Evolutionary conservation across 2,329 filamentous ascomycete genomes (phyloP).

Genomic region (Cryphonectria radicalis): DNA sequence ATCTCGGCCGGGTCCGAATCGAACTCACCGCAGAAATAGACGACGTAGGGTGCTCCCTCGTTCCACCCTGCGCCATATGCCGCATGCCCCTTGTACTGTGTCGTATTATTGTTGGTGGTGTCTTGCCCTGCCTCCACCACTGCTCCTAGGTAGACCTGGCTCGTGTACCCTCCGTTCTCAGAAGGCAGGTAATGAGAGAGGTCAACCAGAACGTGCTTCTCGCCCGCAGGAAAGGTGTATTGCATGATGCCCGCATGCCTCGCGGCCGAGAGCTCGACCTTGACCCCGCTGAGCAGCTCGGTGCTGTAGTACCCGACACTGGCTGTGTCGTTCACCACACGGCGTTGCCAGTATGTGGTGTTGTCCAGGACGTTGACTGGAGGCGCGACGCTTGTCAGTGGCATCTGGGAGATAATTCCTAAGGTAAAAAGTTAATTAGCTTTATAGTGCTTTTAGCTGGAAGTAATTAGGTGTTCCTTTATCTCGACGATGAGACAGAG

Average conservation of each 20-base stretch:
- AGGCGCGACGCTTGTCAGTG: constrained; percentile 45
- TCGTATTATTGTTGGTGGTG: constrained; percentile 38
- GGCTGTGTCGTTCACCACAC: constrained; percentile 45
- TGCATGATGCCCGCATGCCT: constrained; percentile 55
- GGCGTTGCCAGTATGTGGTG: constrained; percentile 50
- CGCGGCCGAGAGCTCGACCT: constrained; percentile 52
- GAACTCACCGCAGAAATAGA: constrained; percentile 51
- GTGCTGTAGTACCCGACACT: constrained; percentile 60
- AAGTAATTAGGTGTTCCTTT: neutral
- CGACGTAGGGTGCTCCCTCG: constrained; percentile 46
- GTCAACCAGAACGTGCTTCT: constrained; percentile 50
- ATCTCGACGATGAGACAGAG: neutral
- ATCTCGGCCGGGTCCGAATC: constrained; percentile 40
- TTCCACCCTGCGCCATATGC: constrained; percentile 52
- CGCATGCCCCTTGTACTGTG: constrained; percentile 44
- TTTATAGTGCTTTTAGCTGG: too few species aligned
- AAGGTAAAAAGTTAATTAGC: neutral
- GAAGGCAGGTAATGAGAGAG: constrained; percentile 53
- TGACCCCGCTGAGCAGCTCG: constrained; percentile 52
- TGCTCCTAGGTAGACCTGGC: constrained; percentile 43
- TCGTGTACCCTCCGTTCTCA: constrained; percentile 47
- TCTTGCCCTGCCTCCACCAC: constrained; percentile 37
- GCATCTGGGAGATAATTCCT: constrained; percentile 52
- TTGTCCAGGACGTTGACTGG: constrained; percentile 53
- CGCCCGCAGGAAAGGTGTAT: constrained; percentile 52